Evolutionary conservation across 371 early-diverging fungal genomes (phyloP), one percentile per base, ranked within the genome.

Genomic region (Rhizopus delemar): DNA sequence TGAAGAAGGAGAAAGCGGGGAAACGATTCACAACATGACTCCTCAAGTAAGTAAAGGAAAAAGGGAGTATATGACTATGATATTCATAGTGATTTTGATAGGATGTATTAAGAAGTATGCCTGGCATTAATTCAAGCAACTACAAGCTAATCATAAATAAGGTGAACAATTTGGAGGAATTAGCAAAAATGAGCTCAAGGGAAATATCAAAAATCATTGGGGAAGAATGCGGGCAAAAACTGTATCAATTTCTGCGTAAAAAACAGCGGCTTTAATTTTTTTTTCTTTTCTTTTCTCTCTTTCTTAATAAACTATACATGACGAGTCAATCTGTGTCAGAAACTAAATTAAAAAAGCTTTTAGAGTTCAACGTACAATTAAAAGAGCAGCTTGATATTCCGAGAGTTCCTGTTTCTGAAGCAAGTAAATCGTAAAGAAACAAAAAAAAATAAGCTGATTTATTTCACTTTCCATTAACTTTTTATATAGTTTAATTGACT

Each of bases 51-150:
- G 11, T 32, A 48, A 43, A 56, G 22, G n/a, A 15, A 29, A 28
- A 52, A 22, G 68, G 63, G 12, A 51, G 61, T 41, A n/a, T 33
- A 55, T 41, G 6, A 16, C 57, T 12, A 22, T 22, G 22, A 22
- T 22, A 22, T 22, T 22, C 22, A 22, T 22, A 22, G 22, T 46
- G 51, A 13, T 65, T 55, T 43, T 36, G 12, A 36, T 55, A 89
- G 78, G 91, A 92, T 45, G 76, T 96, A 13, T 78, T 95, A 22
- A 85, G 92, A 36, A 77, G 91, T 43, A 69, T 96, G 65, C 95
- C 95, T 2, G 95, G 96, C 0, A 86, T 96, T 43, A 91, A 85
- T 0, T 82, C 83, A 4, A 79, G 75, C 43, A 94, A 93, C 64
- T 92, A 93, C 70, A 84, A 85, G 43, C 48, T 69, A 3, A 80